Base-by-base conservation (phyloP, 352 stramenopile species). In the Phytophthora idaei region DNA sequence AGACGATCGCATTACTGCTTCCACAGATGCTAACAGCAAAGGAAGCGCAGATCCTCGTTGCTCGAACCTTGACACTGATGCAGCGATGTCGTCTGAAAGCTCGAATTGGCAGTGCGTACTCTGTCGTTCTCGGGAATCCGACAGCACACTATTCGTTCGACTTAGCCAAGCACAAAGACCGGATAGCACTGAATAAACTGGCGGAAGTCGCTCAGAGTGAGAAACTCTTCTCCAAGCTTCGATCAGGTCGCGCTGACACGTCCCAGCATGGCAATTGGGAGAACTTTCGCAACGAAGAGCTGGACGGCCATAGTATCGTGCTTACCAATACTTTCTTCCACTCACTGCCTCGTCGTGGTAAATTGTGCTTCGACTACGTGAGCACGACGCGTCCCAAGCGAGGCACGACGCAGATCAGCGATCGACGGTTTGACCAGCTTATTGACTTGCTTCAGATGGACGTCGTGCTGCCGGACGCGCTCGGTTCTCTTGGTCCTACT, bases 241-340 rank as follows among this genome's bases (percentile, higher is more conserved):
- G 73, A 3, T 91, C 77, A 3, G 66, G 71, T 4, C 75, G 80
- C 1, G 64, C 73, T 8, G 87, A 97, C 47, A 97, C 85, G 21
- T 94, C 85, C 6, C 90, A 98, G 71, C 88, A 97, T 39, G 89
- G 87, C 25, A 95, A 97, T 57, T 97, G 89, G 87, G 84, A 97
- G 63, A 97, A 97, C 64, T 98, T 97, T 53, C 83, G 92, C 44
- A 97, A 97, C 52, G 92, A 97, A 75, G 78, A 78, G 37, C 81
- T 96, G 21, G 89, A 97, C 47, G 87, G 86, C 8, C 66, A 85
- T 44, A 71, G 66, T 4, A 70, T 97, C 4, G 76, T 89, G 27
- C 71, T 97, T 21, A 90, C 81, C 36, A 91, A 76, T 32, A 70
- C 75, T 5, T 97, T 94, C 61, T 95, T 97, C 61, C 79, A 88